phyloP scores from a whole-genome alignment of 1,284 basidiomycete genomes.

The Austroboletus novae-zelandiae region DNA sequence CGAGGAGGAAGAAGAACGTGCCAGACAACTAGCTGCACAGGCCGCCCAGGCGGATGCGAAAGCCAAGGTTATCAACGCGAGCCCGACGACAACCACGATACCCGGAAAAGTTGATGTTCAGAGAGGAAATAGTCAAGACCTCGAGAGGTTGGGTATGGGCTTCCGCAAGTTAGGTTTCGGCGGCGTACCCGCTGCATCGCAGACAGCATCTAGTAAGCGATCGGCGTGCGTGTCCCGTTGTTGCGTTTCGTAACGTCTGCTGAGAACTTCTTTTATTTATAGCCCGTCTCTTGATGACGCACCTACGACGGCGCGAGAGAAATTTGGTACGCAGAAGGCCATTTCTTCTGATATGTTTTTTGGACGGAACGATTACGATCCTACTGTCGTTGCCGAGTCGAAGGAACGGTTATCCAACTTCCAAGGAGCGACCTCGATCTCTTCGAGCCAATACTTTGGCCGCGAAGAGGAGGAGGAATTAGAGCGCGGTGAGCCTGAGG shows the following conservation, averaged over 20 bases:
- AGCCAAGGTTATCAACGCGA: slow-evolving; percentile 31
- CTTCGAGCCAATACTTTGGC: slow-evolving; percentile 94
- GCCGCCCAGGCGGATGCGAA: slow-evolving; percentile 43
- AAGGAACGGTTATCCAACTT: slow-evolving; percentile 83
- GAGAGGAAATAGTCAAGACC: slow-evolving; percentile 39
- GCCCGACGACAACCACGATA: slow-evolving; percentile 23
- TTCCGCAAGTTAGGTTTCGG: slow-evolving; percentile 89
- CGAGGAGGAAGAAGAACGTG: slow-evolving; percentile 71
- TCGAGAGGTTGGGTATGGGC: slow-evolving; percentile 73
- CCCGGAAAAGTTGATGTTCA: slow-evolving; percentile 33
- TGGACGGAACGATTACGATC: slow-evolving; percentile 86
- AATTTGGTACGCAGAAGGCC: slow-evolving; percentile 90
- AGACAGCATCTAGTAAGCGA: slow-evolving; percentile 43
- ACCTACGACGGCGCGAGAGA: slow-evolving; percentile 81
- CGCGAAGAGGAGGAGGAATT: slow-evolving; percentile 77
- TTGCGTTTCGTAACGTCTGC: not conserved
- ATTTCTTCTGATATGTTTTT: slow-evolving; percentile 99
- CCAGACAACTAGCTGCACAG: slow-evolving; percentile 52
- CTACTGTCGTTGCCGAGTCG: slow-evolving; percentile 70
- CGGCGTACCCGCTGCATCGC: slow-evolving; percentile 60
- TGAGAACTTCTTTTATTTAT: not conserved
- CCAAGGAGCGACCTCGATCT: slow-evolving; percentile 92
- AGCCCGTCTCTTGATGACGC: slow-evolving; percentile 53
- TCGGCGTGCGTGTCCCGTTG: slow-evolving; percentile 42
- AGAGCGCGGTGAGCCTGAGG: slow-evolving; percentile 45